Base-by-base conservation (phyloP, 257 asterid genomes). In the Nicotiana obtusifolia region DNA sequence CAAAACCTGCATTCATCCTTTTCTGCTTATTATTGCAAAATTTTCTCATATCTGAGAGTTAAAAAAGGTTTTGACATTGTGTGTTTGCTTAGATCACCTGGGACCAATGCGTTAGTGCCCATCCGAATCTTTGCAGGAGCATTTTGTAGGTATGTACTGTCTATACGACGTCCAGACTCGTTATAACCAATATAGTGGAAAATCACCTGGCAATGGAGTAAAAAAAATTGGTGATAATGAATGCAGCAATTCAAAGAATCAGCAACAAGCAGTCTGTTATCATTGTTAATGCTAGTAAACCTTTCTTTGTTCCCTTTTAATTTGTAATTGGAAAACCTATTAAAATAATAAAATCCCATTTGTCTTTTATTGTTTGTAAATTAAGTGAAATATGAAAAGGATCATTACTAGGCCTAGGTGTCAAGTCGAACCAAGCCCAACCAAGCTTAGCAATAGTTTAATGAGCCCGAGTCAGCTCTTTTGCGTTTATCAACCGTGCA, bases 141-240 rank as follows among this genome's bases (percentile, higher is more conserved):
- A 47, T 97, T 97, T 87, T 93, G 98, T 59, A 92, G 73, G 87
- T 96, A 96, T 64, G 98, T 93, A 81, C 98, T 96, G 95, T 96
- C 99, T 77, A 96, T 94, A 81, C 99, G 98, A 11, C 98, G 90
- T 26, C 99, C 98, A 2, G 98, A 93, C 89, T 96, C 99, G 33
- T 96, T 96, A 86, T 96, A 96, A 75, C 99, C 99, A 73, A 91
- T 75, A 78, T 96, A 96, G 83, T 96, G 97, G 88, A 96, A 96
- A 15, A 83, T 93, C 84, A 96, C 98, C 99, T 96, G 87, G 82
- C 86, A 60, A 64, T 17, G 65, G 54, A 81, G 76, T 82, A 61
- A 68, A 28, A 3, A 30, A 30, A 30, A 3, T 5, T 4, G 41
- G 37, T 60, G 20, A 73, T 37, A 37, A 37, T 49, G 62, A 73